These are phyloP conservation scores for Teratosphaeria epicoccoides DNA, from an alignment of 2,329 filamentous ascomycete species.

Conservation along the genomic window DNA sequence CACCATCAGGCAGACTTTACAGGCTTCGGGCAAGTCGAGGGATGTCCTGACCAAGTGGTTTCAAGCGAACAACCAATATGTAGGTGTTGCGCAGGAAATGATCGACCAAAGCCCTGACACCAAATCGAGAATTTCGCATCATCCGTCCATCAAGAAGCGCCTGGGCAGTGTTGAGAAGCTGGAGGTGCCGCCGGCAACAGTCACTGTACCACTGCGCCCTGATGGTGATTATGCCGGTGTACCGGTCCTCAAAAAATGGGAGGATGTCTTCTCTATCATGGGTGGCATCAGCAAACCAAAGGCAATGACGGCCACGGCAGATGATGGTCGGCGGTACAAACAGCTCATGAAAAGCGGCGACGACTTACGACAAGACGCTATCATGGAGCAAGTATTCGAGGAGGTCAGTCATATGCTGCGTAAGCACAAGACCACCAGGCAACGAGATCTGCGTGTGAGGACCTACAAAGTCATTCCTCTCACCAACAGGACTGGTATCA, in stretches of 20 bases:
- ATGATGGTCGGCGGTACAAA: constrained; percentile 69
- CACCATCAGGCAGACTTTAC: constrained; percentile 53
- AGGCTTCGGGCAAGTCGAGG: constrained; percentile 40
- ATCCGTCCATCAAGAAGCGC: constrained; percentile 35
- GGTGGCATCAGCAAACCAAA: constrained; percentile 88
- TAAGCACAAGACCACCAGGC: constrained; percentile 74
- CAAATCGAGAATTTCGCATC: constrained; percentile 26
- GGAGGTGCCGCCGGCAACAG: constrained; percentile 73
- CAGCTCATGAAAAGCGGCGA: constrained; percentile 84
- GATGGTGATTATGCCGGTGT: constrained; percentile 66
- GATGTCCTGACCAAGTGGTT: constrained; percentile 61
- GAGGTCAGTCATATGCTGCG: constrained; percentile 85
- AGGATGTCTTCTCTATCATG: constrained; percentile 70
- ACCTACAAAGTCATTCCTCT: constrained; percentile 96
- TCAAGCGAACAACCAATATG: constrained; percentile 58
- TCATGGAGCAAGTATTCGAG: constrained; percentile 98
- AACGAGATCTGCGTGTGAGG: constrained; percentile 78
- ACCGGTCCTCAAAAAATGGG: constrained; percentile 63
- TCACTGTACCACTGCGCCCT: constrained; percentile 65
- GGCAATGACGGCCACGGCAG: constrained; percentile 71
- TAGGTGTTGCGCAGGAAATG: constrained; percentile 53
- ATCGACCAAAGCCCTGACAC: constrained; percentile 29
- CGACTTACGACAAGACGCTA: constrained; percentile 91
- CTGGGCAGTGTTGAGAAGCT: constrained; percentile 47
- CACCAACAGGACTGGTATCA: constrained; percentile 74